phyloP scores from a whole-genome alignment of 306 rosid genomes.

The Dalbergia cochinchinensis region DNA sequence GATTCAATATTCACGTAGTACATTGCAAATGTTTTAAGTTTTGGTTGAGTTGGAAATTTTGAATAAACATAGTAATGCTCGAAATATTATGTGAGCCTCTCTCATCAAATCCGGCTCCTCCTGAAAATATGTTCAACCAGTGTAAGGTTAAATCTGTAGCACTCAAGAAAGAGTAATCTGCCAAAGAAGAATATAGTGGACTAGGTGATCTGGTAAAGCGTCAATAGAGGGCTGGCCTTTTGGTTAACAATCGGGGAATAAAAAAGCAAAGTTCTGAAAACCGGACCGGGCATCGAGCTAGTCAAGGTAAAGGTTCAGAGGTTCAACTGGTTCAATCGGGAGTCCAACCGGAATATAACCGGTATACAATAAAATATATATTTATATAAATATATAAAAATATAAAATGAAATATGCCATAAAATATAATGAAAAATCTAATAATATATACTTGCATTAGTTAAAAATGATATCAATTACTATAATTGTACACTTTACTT shows the following conservation, averaged over 20 bases:
- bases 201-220: neutral
- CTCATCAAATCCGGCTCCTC: neutral
- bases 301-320: no score
- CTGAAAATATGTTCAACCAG: neutral
- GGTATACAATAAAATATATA: no score
- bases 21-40: neutral
- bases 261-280: no score
- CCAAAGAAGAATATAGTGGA: neutral
- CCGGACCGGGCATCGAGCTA: no score
- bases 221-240: neutral
- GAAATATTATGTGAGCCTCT: slow-evolving; percentile 17
- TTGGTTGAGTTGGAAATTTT: slow-evolving; percentile 13
- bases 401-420: no score
- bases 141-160: slow-evolving; percentile 9
- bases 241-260: neutral
- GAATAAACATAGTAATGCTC: neutral
- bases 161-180: neutral
- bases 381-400: no score
- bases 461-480: no score
- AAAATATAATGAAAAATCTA: no score
- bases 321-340: no score
- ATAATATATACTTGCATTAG: no score
- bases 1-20: neutral
- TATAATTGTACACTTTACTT: no score
- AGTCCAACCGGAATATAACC: no score